These are phyloP conservation scores for Kodamaea nitidulidarum DNA, from an alignment of 805 yeast species.

Conservation along the genomic window DNA sequence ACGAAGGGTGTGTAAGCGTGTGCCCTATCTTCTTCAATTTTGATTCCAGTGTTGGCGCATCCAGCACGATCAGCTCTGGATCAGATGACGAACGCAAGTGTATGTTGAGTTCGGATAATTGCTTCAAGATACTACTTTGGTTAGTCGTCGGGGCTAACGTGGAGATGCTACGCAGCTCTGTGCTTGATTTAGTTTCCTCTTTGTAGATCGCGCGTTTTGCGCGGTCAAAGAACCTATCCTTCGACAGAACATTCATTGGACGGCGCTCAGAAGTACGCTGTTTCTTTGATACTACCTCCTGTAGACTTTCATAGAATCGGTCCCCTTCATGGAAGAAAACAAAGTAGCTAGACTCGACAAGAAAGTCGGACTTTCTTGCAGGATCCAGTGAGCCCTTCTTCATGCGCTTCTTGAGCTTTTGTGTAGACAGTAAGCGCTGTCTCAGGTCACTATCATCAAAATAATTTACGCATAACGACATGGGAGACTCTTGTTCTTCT, in stretches of 20 bases:
- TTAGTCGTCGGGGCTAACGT: slow-evolving; percentile 13
- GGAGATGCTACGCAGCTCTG: slow-evolving; percentile 11
- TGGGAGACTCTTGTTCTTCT: slow-evolving; percentile 32
- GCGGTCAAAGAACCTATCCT: slow-evolving; percentile 5
- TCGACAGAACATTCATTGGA: slow-evolving; percentile 1
- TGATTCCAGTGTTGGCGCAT: slow-evolving; percentile 6
- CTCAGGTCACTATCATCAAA: slow-evolving; percentile 19
- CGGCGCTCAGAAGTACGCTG: slow-evolving; percentile 6
- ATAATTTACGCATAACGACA: slow-evolving; percentile 54
- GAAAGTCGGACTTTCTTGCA: slow-evolving; percentile 28
- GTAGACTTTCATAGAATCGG: slow-evolving; percentile 39
- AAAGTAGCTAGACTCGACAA: slow-evolving; percentile 66
- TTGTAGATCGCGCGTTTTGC: slow-evolving; percentile 11
- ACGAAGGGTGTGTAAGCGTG: slow-evolving; percentile 16
- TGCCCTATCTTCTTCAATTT: slow-evolving; percentile 18
- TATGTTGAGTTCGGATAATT: slow-evolving; percentile 11
- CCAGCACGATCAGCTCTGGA: not conserved
- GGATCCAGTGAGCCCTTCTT: slow-evolving; percentile 2
- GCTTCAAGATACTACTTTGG: slow-evolving; percentile 14
- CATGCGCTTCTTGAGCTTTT: slow-evolving; percentile 11
- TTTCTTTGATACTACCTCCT: slow-evolving; percentile 20
- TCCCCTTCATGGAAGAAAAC: slow-evolving; percentile 57
- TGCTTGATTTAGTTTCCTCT: not conserved
- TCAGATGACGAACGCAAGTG: slow-evolving; percentile 7
- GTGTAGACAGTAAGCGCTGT: slow-evolving; percentile 1